Percentiles rank a stretch among this genome's conserved stretches.
These are phyloP conservation scores for Tetrahymena elliotti DNA, from an alignment of 73 alveolate genomes.

Conservation along the genomic window DNA sequence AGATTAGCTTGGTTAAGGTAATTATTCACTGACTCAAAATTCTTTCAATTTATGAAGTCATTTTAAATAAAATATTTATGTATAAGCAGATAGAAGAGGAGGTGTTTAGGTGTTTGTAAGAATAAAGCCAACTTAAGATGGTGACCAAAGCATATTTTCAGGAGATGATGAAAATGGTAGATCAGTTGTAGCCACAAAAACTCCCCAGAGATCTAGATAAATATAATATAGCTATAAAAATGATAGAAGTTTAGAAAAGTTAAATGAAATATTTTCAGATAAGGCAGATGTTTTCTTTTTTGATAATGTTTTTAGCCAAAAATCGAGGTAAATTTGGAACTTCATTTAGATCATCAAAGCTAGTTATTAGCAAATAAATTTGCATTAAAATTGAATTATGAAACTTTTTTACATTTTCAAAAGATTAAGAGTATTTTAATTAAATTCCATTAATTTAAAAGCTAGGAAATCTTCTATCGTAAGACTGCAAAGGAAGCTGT, in stretches of 20 bases:
- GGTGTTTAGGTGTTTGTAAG: neutral
- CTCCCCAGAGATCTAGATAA: neutral
- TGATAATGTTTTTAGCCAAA: neutral
- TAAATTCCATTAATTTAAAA: neutral
- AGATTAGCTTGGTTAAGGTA: neutral
- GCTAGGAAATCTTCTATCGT: neutral
- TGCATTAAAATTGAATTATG: neutral
- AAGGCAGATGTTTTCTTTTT: neutral
- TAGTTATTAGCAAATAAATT: neutral
- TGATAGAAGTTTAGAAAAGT: neutral
- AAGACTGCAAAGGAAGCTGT: neutral
- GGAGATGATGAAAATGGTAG: neutral
- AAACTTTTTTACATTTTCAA: neutral
- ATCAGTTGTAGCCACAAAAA: neutral
- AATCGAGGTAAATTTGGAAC: neutral
- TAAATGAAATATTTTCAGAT: neutral
- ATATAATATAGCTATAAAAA: neutral
- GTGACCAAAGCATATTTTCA: neutral
- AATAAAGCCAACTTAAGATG: neutral
- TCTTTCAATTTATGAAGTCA: neutral
- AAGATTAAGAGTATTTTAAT: neutral
- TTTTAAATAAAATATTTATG: neutral
- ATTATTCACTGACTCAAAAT: neutral
- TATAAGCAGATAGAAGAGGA: neutral
- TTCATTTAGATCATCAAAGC: neutral